Base-by-base conservation (phyloP, 2,329 filamentous ascomycete genomes). In the Apiospora malaysiana region DNA sequence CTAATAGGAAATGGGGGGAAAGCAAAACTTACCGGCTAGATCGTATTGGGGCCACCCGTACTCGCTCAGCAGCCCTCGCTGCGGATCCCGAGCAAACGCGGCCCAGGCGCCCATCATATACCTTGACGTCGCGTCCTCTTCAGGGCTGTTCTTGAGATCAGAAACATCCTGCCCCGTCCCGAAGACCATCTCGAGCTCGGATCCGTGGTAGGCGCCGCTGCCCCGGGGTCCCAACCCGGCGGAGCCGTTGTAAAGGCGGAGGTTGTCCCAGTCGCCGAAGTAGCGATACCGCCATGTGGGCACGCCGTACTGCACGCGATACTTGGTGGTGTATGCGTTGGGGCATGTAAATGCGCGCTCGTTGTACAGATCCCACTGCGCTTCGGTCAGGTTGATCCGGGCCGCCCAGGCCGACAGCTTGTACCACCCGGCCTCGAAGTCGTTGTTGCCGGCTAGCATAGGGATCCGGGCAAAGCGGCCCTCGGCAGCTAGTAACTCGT, bases 141-240 rank as follows among this genome's bases (percentile, higher is more conserved):
- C 16, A 16, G 16, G 16, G 8, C 25, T 75, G 8, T 79, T 75
- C 0, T 77, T 72, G 16, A 85, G 75, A 2, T 82, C 83, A 56
- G 81, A 84, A 51, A 85, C 80, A 32, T 81, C 79, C 2, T 69
- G 77, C 0, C 80, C 81, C 1, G 78, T 82, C 0, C 84, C 83
- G 71, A 86, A 86, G 21, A 86, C 76, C 81, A 86, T 85, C 71
- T 84, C 81, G 68, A 86, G 68, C 43, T 86, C 85, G 0, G 81
- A 80, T 0, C 84, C 86, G 68, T 88, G 86, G 72, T 87, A 88
- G 0, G 85, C 84, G 4, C 84, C 84, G 51, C 83, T 85, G 6
- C 78, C 80, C 0, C 80, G 79, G 21, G 42, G 45, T 9, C 70
- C 69, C n/a, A 69, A 32, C 2, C 66, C 66, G 8, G 66, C 66